Percentiles rank a stretch among this genome's conserved stretches.
These are phyloP conservation scores for Xylaria sp. DNA, from an alignment of 2,329 filamentous ascomycete species.

Conservation along the genomic window DNA sequence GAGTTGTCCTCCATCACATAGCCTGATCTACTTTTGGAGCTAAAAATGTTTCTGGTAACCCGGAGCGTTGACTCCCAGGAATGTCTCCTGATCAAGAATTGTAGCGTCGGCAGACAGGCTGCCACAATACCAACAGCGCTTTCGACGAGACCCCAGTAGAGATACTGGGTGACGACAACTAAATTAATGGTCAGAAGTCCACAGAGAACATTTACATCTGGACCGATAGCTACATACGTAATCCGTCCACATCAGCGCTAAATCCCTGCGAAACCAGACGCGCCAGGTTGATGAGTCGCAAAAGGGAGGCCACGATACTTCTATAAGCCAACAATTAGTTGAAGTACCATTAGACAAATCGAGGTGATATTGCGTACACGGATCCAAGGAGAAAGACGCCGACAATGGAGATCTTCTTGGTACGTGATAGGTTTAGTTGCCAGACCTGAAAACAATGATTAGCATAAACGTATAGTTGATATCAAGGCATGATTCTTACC, in stretches of 20 bases:
- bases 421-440: slow-evolving; percentile 21
- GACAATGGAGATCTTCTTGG: slow-evolving; percentile 21
- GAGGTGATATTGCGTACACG: slow-evolving; percentile 16
- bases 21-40: background rate
- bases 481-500: slow-evolving; percentile 19
- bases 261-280: slow-evolving; percentile 8
- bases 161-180: background rate
- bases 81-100: background rate
- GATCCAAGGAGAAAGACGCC: slow-evolving; percentile 31
- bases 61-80: background rate
- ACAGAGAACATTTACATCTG: background rate
- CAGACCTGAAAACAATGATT: slow-evolving; percentile 15
- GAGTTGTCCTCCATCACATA: no score
- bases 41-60: background rate
- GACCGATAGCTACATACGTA: background rate
- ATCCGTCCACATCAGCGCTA: background rate
- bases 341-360: background rate
- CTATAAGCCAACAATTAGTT: background rate
- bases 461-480: no score
- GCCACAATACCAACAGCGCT: slow-evolving; percentile 6
- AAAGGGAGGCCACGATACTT: background rate
- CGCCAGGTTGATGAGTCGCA: background rate
- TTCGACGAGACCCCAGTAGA: slow-evolving; percentile 15
- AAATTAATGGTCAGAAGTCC: background rate
- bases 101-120: slow-evolving; percentile 21